Percentiles rank a stretch among this genome's conserved stretches.
phyloP scores from a whole-genome alignment of 1,139 yeast genomes.

The Suhomyces kunorum region DNA sequence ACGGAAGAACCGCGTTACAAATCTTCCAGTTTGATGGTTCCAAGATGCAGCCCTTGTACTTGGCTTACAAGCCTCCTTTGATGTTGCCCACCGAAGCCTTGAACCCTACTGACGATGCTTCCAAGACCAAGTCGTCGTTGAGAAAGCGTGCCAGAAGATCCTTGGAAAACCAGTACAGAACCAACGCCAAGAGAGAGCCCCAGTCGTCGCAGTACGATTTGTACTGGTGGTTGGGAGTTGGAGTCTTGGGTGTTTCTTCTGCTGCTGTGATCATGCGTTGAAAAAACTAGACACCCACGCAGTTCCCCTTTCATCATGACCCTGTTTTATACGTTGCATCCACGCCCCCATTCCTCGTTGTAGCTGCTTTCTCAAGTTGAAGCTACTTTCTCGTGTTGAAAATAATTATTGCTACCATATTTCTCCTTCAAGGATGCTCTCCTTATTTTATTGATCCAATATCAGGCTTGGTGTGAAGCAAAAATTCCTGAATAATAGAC shows the following conservation, averaged over 20 bases:
- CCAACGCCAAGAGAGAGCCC: constrained; percentile 63
- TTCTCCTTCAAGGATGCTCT: no score
- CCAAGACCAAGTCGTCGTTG: constrained; percentile 41
- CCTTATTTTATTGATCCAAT: no score
- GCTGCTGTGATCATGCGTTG: constrained; percentile 19
- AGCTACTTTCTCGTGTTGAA: no score
- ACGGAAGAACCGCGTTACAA: constrained; percentile 77
- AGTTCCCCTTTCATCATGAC: not conserved
- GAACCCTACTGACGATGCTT: constrained; percentile 70
- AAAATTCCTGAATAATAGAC: no score
- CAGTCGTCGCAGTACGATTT: constrained; percentile 45
- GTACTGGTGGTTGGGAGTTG: constrained; percentile 48
- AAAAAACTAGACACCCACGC: not conserved
- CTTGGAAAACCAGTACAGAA: constrained; percentile 76
- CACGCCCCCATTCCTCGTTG: not conserved
- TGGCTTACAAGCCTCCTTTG: constrained; percentile 91
- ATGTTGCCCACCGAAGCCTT: constrained; percentile 92
- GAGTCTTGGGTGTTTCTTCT: constrained; percentile 24
- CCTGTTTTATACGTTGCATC: constrained; percentile 3
- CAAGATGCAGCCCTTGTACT: constrained; percentile 80
- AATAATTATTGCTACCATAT: no score
- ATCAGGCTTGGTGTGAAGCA: no score
- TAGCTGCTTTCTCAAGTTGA: no score
- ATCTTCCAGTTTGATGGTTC: constrained; percentile 82
- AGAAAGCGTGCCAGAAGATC: constrained; percentile 61